Base-by-base conservation (phyloP, 305 asterid genomes). In the Solanum hybrid region DNA sequence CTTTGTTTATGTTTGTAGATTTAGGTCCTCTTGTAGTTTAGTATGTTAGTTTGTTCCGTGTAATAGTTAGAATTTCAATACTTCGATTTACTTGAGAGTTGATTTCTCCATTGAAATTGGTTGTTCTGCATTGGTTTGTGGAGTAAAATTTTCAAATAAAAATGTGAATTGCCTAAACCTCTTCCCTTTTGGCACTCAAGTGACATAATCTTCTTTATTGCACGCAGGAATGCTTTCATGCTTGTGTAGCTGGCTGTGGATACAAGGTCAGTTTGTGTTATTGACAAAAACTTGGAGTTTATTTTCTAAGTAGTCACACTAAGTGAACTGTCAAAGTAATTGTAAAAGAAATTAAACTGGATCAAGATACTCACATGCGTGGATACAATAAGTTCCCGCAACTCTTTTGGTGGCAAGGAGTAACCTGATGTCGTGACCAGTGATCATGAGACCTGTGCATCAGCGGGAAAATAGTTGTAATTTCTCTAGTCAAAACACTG, bases 241-340 rank as follows among this genome's bases (percentile, higher is more conserved):
- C 99, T 73, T 95, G 99, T 88, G 91, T 95, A 88, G 90, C 98
- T 81, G 98, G 99, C 92, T 95, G 97, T 79, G 95, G 97, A 88
- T 95, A 92, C 93, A 95, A 95, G 98, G 99, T 95, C 42, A 84
- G 96, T 94, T 91, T 85, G 45, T 22, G 31, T 32, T 85, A 56
- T 56, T 22, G 42, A 60, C 76, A 32, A 56, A 31, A 56, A 4
- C 37, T 45, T 85, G 32, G 42, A 85, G 45, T 56, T 51, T 51
- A 31, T 85, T 56, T 85, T 22, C 31, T 31, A 22, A 56, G 87
- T 56, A 31, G 13, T 85, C 27, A 4, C 45, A 32, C 45, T 56
- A 85, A 85, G n/a, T 51, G 9, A 60, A 85, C 7, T 56, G 22
- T 56, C 51, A 22, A 32, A 60, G 77, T 60, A 85, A 85, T 31